Evolutionary conservation across 345 rosid genomes (phyloP), one percentile per base, ranked within the genome.

Genomic region (Gossypium turneri): DNA sequence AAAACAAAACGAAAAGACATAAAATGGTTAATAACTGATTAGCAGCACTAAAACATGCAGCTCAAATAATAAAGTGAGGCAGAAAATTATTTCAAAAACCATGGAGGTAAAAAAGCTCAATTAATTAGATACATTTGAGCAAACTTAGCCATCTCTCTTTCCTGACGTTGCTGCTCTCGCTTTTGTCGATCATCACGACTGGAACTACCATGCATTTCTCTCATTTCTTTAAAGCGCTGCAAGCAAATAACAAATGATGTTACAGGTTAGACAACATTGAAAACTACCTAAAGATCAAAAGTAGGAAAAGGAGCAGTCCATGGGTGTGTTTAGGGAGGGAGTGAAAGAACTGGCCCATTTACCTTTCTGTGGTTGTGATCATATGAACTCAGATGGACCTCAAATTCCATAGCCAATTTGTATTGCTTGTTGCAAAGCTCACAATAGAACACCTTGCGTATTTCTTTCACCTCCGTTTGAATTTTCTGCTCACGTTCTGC

Each of bases 351-450:
- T n/a, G 69, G 44, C 29, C 53, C 61, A 65, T 19, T 77, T 60
- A 95, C 99, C 98, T 95, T 95, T 80, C 97, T 87, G 73, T 95
- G 99, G 85, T 95, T 95, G 89, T 95, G 99, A 83, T 95, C 99
- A 19, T 95, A 95, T 55, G 99, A 93, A 84, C 98, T 91, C 75
- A 93, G 84, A 73, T 95, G 99, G 72, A 82, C 93, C 87, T 93
- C 98, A 84, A 95, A 93, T 84, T 95, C 98, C 90, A 95, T 89
- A 4, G 97, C 97, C 72, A 94, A 83, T 81, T 92, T 91, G 88
- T 95, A 95, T 76, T 95, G 98, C 85, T 93, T 93, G 92, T 84
- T 91, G 89, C 99, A 93, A 73, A 95, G 99, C 70, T 91, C 97
- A 79, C 98, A 95, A 61, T 77, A 91, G 83, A 95, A 95, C 76